These are phyloP conservation scores for Austroboletus niveus DNA, from an alignment of 1,284 basidiomycete genomes.

Conservation along the genomic window DNA sequence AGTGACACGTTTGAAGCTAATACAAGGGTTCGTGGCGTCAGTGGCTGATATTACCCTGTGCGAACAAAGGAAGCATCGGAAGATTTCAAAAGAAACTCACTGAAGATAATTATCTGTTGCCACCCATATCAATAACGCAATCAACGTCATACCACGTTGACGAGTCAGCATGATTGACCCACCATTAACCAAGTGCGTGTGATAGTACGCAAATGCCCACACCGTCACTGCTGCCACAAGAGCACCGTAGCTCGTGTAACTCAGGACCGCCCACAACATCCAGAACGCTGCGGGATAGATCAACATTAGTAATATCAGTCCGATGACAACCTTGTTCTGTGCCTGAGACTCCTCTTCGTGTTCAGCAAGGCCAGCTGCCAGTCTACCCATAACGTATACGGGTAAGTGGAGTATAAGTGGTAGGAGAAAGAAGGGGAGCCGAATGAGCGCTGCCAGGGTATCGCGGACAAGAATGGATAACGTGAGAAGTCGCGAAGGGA, in stretches of 20 bases:
- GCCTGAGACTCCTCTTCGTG: slow-evolving; percentile 92
- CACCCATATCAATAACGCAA: neutral
- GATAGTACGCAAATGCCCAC: slow-evolving; percentile 79
- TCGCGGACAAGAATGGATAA: slow-evolving; percentile 78
- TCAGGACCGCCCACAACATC: slow-evolving; percentile 75
- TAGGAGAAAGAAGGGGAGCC: slow-evolving; percentile 84
- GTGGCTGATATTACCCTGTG: slow-evolving; percentile 15
- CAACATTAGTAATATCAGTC: slow-evolving; percentile 69
- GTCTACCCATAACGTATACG: slow-evolving; percentile 74
- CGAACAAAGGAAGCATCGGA: slow-evolving; percentile 6
- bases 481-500: slow-evolving; percentile 81
- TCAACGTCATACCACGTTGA: slow-evolving; percentile 24
- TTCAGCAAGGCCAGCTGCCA: slow-evolving; percentile 73
- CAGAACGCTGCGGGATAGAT: slow-evolving; percentile 84
- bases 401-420: slow-evolving; percentile 83
- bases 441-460: slow-evolving; percentile 64
- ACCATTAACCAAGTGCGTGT: slow-evolving; percentile 76
- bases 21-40: slow-evolving; percentile 17
- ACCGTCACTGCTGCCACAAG: slow-evolving; percentile 52
- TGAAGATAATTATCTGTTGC: slow-evolving; percentile 73
- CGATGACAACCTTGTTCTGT: slow-evolving; percentile 88
- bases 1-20: slow-evolving; percentile 74
- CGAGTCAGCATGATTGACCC: slow-evolving; percentile 33
- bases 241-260: slow-evolving; percentile 60
- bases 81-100: slow-evolving; percentile 43